Percentiles rank a stretch among this genome's conserved stretches.
These are phyloP conservation scores for Thymus mandschuricus DNA, from an alignment of 257 asterid genomes.

Conservation along the genomic window DNA sequence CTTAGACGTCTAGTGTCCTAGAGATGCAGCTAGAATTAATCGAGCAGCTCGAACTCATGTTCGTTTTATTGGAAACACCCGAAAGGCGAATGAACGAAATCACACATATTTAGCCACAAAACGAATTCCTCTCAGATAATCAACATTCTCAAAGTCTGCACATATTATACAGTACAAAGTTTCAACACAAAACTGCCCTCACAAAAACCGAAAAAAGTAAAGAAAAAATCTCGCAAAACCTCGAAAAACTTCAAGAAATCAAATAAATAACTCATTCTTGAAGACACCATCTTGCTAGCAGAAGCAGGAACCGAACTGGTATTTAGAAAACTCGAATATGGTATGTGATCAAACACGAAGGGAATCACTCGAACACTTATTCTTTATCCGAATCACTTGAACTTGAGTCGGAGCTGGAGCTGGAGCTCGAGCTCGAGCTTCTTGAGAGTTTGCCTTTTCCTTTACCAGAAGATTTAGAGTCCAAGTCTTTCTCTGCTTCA, in stretches of 20 bases:
- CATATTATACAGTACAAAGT: slow-evolving; percentile 32
- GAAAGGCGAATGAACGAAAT: no score
- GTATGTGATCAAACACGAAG: not conserved
- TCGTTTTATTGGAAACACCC: no score
- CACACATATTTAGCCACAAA: not conserved
- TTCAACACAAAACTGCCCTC: slow-evolving; percentile 32
- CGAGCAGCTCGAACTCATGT: no score
- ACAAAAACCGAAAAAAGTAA: slow-evolving; percentile 17
- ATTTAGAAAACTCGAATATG: not conserved
- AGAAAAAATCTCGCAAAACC: slow-evolving; percentile 27
- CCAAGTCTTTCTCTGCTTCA: slow-evolving; percentile 33
- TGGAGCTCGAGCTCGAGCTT: slow-evolving; percentile 59
- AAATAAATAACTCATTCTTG: slow-evolving; percentile 57
- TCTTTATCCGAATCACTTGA: slow-evolving; percentile 64
- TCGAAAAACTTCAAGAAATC: slow-evolving; percentile 53
- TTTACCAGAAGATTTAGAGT: slow-evolving; percentile 31
- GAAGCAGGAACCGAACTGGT: slow-evolving; percentile 19
- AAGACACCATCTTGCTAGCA: slow-evolving; percentile 46
- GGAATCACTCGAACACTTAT: slow-evolving; percentile 27
- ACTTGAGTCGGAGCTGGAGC: slow-evolving; percentile 63
- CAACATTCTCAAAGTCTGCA: slow-evolving; percentile 18
- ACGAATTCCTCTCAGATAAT: slow-evolving; percentile 19
- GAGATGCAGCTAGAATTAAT: no score
- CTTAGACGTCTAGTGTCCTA: no score
- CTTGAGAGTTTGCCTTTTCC: slow-evolving; percentile 40